A percentile compares a stretch with the other conserved stretches of the same genome.
These are phyloP conservation scores for Aspergillus nidulans DNA, from an alignment of 495 filamentous ascomycete genomes.

Conservation along the genomic window DNA sequence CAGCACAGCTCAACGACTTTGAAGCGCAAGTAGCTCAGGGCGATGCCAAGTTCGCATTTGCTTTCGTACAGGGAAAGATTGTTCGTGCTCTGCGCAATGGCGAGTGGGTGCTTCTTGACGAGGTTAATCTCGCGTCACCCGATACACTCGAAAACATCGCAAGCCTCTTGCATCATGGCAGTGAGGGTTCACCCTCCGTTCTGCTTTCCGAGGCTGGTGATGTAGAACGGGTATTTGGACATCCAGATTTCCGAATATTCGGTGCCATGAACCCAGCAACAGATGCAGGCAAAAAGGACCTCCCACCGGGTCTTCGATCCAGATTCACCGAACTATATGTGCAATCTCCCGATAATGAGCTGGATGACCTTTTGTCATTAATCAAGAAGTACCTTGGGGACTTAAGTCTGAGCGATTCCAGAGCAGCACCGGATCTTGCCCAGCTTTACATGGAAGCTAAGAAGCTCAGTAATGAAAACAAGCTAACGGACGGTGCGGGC, in stretches of 20 bases:
- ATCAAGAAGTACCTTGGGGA: constrained; percentile 80
- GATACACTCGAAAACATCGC: constrained; percentile 93
- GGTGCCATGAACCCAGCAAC: constrained; percentile 99
- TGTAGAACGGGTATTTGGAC: constrained; percentile 79
- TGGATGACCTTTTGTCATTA: constrained; percentile 76
- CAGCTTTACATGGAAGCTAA: constrained; percentile 84
- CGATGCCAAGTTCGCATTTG: constrained; percentile 82
- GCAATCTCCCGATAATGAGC: constrained; percentile 75
- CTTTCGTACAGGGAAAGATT: constrained; percentile 92
- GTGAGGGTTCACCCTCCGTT: constrained; percentile 66
- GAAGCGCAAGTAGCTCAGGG: constrained; percentile 75
- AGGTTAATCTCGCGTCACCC: constrained; percentile 92
- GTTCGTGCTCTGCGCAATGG: constrained; percentile 89
- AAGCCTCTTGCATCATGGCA: constrained; percentile 69
- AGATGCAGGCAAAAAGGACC: constrained; percentile 90
- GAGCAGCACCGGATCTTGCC: constrained; percentile 70
- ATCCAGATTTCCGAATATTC: constrained; percentile 93
- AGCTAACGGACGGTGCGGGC: constrained; percentile 86
- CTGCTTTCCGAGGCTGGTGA: constrained; percentile 88
- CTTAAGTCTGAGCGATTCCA: constrained; percentile 57
- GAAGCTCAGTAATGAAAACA: constrained; percentile 70
- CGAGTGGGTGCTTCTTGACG: constrained; percentile 96
- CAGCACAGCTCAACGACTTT: constrained; percentile 68
- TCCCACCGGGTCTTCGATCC: constrained; percentile 77
- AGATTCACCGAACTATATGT: constrained; percentile 95